phyloP scores from a whole-genome alignment of 345 rosid species.

The Eucalyptus marginata region DNA sequence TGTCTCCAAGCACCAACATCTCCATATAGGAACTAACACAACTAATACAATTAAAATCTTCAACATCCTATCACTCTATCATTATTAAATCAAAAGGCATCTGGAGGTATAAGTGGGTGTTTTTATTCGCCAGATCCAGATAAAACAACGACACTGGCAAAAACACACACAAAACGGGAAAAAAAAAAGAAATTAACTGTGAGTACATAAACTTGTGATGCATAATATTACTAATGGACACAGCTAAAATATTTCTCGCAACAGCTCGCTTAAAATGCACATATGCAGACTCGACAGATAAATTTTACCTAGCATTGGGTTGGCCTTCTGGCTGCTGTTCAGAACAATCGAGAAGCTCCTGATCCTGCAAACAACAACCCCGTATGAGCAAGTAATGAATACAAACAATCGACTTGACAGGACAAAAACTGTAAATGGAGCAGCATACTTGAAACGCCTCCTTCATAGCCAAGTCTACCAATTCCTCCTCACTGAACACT shows the following conservation, averaged over 20 bases:
- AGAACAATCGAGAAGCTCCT: neutral
- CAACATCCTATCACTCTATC: neutral
- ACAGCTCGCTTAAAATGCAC: neutral
- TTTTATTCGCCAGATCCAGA: neutral
- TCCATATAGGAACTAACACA: neutral
- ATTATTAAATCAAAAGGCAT: neutral
- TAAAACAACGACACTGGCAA: neutral
- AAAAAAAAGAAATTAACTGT: neutral
- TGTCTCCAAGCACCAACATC: neutral
- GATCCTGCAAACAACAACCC: constrained; percentile 2
- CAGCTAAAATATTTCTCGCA: neutral
- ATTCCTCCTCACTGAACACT: constrained; percentile 33
- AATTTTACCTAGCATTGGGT: constrained; percentile 1
- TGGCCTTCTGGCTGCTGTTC: neutral
- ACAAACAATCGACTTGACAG: neutral
- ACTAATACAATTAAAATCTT: neutral
- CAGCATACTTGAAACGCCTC: constrained; percentile 23
- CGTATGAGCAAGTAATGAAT: neutral
- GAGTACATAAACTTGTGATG: neutral
- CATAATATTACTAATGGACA: neutral
- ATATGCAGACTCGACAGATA: neutral
- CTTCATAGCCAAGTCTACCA: constrained; percentile 47
- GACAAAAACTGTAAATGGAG: neutral
- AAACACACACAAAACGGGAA: neutral
- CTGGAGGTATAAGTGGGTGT: neutral